Conservation (phyloP, 1,284 basidiomycete species). For the Caloboletus firmus region DNA sequence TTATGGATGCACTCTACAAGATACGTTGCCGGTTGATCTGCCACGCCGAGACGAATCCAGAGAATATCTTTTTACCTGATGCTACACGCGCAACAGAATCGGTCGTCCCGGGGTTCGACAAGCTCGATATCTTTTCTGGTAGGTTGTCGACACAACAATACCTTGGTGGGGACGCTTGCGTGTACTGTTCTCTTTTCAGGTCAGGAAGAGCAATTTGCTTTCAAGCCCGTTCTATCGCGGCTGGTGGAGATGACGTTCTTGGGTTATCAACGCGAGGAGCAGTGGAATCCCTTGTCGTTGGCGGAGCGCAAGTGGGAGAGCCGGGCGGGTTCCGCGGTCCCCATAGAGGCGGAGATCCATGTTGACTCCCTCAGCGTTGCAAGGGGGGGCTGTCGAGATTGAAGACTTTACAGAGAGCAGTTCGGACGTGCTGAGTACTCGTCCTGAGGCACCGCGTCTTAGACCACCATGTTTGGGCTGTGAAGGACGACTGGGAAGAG, state of each 20-base stretch:
- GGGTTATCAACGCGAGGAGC: slow-evolving; percentile 44
- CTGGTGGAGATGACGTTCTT: slow-evolving; percentile 41
- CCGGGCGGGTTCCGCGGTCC: neutral
- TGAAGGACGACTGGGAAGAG: slow-evolving; percentile 25
- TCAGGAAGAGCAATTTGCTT: neutral
- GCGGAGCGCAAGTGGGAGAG: slow-evolving; percentile 42
- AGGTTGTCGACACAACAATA: neutral
- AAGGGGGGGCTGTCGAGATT: neutral
- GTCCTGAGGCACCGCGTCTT: neutral
- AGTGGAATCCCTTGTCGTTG: slow-evolving; percentile 46
- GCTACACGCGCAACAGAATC: neutral
- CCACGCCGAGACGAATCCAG: neutral
- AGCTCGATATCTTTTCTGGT: slow-evolving; percentile 66
- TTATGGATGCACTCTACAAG: slow-evolving; percentile 57
- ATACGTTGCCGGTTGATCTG: slow-evolving; percentile 41
- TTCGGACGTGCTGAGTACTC: neutral
- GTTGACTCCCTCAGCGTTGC: neutral
- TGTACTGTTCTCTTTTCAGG: neutral
- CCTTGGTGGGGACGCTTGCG: neutral
- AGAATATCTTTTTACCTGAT: neutral
- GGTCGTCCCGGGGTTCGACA: slow-evolving; percentile 40
- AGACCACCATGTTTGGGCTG: slow-evolving; percentile 47
- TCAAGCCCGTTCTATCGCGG: slow-evolving; percentile 61
- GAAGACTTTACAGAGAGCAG: neutral
- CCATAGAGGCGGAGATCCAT: neutral